Conservation (phyloP, 257 asterid genomes). For the Ehretia macrophylla region DNA sequence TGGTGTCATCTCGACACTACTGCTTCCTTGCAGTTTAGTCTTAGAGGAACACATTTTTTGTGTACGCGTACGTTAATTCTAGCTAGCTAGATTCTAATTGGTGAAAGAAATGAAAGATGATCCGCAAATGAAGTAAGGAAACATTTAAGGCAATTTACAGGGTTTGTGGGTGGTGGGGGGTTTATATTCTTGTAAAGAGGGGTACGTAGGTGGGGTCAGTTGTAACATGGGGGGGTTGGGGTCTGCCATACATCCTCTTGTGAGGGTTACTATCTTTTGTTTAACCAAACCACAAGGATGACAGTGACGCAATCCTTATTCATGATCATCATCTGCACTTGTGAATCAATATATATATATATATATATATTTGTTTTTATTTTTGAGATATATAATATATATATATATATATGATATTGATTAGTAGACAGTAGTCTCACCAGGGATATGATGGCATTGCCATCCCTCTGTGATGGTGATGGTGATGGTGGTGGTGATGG, state of each 20-base stretch:
- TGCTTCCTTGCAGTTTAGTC: slow-evolving; percentile 32
- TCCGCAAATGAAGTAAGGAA: no score
- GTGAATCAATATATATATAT: background rate
- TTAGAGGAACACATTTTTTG: slow-evolving; percentile 56
- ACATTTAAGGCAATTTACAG: no score
- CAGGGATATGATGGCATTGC: slow-evolving; percentile 10
- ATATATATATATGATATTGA: background rate
- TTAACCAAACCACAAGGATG: slow-evolving; percentile 31
- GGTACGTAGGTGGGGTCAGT: slow-evolving; percentile 19
- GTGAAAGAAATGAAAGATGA: no score
- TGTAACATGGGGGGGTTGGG: slow-evolving; percentile 60
- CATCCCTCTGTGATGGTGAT: slow-evolving; percentile 12
- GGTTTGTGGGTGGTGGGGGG: slow-evolving; percentile 3
- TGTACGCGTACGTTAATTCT: background rate
- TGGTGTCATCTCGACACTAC: background rate
- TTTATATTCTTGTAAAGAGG: slow-evolving; percentile 25
- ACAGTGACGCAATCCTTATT: slow-evolving; percentile 26
- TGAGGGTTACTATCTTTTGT: slow-evolving; percentile 34
- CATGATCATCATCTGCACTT: slow-evolving; percentile 5
- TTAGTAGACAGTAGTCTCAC: no score
- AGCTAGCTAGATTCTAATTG: background rate
- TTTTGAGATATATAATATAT: background rate
- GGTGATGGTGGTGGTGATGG: no score
- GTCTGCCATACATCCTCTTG: slow-evolving; percentile 43
- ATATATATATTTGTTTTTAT: background rate